These are phyloP conservation scores for Grosmannia huntii DNA, from an alignment of 2,329 filamentous ascomycete genomes.

Conservation along the genomic window DNA sequence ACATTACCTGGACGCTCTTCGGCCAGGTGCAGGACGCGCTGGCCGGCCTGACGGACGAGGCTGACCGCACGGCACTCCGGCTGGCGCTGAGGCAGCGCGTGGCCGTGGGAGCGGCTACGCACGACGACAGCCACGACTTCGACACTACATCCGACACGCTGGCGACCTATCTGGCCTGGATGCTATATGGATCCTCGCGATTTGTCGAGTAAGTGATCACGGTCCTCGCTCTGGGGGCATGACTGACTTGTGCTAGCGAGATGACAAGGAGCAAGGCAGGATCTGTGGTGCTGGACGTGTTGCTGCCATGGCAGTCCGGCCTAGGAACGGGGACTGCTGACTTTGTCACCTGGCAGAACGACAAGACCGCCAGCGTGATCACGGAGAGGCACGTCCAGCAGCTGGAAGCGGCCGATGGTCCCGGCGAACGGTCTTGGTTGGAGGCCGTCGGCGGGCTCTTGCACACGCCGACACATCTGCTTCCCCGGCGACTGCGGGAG, in stretches of 20 bases:
- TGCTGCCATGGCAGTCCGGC: conserved; percentile 6
- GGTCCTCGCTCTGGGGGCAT: not conserved
- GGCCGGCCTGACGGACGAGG: not conserved
- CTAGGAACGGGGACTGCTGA: not conserved
- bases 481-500: conserved; percentile 31
- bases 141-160: not conserved
- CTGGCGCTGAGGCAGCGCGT: not conserved
- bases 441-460: conserved; percentile 15
- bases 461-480: conserved; percentile 23
- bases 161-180: conserved; percentile 9
- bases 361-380: not conserved
- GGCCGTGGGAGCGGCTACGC: too few relatives aligned
- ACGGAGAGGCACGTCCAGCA: conserved; percentile 3
- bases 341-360: conserved; percentile 1
- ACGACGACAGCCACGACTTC: not conserved
- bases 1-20: conserved; percentile 16
- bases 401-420: not conserved
- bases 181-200: conserved; percentile 8
- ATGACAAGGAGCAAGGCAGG: conserved; percentile 6
- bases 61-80: not conserved
- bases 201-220: conserved; percentile 6
- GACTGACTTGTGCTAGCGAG: conserved; percentile 1
- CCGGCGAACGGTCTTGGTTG: not conserved
- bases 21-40: conserved; percentile 13
- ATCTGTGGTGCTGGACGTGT: conserved; percentile 1